These are phyloP conservation scores for Mycena crocata DNA, from an alignment of 768 basidiomycete genomes.

Conservation along the genomic window DNA sequence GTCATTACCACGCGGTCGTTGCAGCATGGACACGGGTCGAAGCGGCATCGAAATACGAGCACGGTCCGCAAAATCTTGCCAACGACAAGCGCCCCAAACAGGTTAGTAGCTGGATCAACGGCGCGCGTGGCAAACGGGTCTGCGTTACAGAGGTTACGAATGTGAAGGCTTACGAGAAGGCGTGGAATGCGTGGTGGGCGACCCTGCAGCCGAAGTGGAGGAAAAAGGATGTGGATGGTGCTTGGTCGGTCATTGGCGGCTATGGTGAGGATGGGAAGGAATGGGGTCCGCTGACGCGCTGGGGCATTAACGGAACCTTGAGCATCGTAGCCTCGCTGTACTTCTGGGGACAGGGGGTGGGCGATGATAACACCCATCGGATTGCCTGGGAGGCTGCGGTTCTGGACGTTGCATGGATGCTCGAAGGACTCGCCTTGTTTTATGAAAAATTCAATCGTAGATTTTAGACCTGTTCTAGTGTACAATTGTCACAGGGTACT, in stretches of 20 bases:
- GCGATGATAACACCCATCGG: background rate
- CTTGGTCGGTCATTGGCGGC: background rate
- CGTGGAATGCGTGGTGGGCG: slow-evolving; percentile 15
- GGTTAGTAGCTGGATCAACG: background rate
- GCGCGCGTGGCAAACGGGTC: background rate
- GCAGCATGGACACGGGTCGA: slow-evolving; percentile 10
- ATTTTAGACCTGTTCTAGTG: too few species aligned
- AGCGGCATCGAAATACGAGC: background rate
- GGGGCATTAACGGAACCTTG: background rate
- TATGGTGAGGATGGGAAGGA: background rate
- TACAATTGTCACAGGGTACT: too few species aligned
- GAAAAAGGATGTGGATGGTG: background rate
- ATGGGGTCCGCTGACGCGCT: background rate
- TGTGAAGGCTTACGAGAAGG: background rate
- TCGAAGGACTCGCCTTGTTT: background rate
- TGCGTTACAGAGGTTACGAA: background rate
- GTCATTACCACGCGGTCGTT: background rate
- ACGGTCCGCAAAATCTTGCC: background rate
- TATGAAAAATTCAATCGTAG: background rate
- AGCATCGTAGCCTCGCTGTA: slow-evolving; percentile 3
- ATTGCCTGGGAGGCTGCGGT: background rate
- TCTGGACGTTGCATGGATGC: background rate
- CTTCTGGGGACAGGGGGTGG: background rate
- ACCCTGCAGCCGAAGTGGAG: slow-evolving; percentile 6
- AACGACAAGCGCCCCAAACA: background rate